Percentiles rank a stretch among this genome's conserved stretches.
phyloP scores from a whole-genome alignment of 352 stramenopile species.

The Phytophthora pisi region DNA sequence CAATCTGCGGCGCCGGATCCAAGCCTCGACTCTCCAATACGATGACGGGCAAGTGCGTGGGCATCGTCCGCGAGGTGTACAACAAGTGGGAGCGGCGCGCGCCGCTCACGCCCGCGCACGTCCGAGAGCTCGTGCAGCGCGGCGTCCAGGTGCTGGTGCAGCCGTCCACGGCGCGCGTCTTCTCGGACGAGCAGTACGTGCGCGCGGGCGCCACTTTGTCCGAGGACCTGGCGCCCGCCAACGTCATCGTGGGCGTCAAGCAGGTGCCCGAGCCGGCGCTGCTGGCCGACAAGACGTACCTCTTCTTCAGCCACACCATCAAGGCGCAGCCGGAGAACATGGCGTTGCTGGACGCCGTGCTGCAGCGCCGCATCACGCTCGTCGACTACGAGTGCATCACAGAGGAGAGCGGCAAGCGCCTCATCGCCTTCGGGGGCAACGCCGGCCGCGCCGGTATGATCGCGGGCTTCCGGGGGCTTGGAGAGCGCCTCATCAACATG shows the following conservation, averaged over 20 bases:
- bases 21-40: not conserved
- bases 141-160: slow-evolving; percentile 94
- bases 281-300: slow-evolving; percentile 93
- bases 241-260: slow-evolving; percentile 96
- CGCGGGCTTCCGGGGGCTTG: slow-evolving; percentile 92
- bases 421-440: slow-evolving; percentile 96
- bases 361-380: slow-evolving; percentile 92
- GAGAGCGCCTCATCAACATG: slow-evolving; percentile 92
- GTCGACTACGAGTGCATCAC: slow-evolving; percentile 98
- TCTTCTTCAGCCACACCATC: slow-evolving; percentile 98
- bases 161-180: slow-evolving; percentile 91
- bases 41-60: slow-evolving; percentile 68
- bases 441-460: slow-evolving; percentile 95
- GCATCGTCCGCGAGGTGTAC: slow-evolving; percentile 94
- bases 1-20: slow-evolving; percentile 15
- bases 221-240: slow-evolving; percentile 88
- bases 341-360: slow-evolving; percentile 91
- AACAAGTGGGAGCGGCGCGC: slow-evolving; percentile 96
- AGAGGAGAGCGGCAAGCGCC: slow-evolving; percentile 75
- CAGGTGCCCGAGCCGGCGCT: slow-evolving; percentile 86
- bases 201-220: slow-evolving; percentile 87
- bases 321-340: slow-evolving; percentile 98
- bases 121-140: slow-evolving; percentile 77
- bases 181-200: slow-evolving; percentile 93
- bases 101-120: slow-evolving; percentile 91